Evolutionary conservation across 306 rosid genomes (phyloP).

Genomic region (Vigna nakashimae): DNA sequence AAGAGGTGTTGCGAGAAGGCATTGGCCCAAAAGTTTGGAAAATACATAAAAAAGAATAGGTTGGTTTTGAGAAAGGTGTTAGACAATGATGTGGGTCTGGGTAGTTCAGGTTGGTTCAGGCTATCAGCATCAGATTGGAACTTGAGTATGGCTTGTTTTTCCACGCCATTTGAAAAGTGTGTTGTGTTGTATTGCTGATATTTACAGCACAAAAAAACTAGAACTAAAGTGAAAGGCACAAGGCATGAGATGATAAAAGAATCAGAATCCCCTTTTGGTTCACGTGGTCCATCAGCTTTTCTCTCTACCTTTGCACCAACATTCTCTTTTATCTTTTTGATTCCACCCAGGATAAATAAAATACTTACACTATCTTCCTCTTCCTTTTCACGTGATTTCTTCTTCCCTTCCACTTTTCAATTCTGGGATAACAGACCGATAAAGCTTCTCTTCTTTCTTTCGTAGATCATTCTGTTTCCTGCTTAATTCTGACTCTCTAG

Average conservation of each 20-base stretch:
- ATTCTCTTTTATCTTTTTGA: conserved; percentile 51
- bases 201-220: conserved; percentile 48
- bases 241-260: conserved; percentile 30
- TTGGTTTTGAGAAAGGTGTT: conserved; percentile 22
- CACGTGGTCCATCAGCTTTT: conserved; percentile 48
- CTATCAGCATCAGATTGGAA: conserved; percentile 50
- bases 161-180: conserved; percentile 45
- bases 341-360: not conserved
- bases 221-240: conserved; percentile 29
- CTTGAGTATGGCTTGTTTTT: conserved; percentile 50
- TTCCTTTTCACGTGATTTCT: conserved; percentile 40
- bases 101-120: not conserved
- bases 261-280: conserved; percentile 57
- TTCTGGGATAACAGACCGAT: conserved; percentile 10
- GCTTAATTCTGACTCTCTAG: not conserved
- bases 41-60: not conserved
- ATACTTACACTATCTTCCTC: not conserved
- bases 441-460: conserved; percentile 26
- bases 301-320: conserved; percentile 51
- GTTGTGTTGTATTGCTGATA: not conserved
- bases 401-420: conserved; percentile 8
- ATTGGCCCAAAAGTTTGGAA: not conserved
- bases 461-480: not conserved
- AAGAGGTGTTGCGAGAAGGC: too few relatives aligned
- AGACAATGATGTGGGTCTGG: conserved; percentile 29